Conservation (phyloP, 2,329 filamentous ascomycete genomes). For the Chaetomium globosum region DNA sequence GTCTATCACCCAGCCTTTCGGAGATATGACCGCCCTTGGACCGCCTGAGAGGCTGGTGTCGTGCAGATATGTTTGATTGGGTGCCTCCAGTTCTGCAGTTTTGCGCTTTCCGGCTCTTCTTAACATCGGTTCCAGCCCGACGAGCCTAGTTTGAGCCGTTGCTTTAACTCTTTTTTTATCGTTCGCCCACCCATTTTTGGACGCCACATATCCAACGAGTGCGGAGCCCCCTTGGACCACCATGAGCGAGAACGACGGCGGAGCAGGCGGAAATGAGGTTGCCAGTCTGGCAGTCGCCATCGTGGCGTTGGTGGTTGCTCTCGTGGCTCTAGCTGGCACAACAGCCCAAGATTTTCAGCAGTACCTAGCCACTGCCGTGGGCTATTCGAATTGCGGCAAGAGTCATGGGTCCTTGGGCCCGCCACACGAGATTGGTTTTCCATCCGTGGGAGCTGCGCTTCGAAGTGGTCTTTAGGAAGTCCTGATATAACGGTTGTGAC, state of each 20-base stretch:
- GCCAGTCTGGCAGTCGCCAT: background rate
- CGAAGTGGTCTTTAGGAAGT: background rate
- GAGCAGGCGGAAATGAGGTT: background rate
- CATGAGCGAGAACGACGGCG: background rate
- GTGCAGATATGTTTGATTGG: too few relatives aligned
- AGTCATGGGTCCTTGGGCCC: background rate
- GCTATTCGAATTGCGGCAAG: background rate
- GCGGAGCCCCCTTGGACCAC: background rate
- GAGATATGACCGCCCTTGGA: too few relatives aligned
- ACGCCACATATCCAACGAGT: background rate
- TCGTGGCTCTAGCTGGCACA: background rate
- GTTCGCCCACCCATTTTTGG: background rate
- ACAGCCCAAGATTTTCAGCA: background rate
- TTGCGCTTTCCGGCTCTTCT: too few relatives aligned
- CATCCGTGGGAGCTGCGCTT: background rate
- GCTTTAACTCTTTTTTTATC: background rate
- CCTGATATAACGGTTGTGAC: background rate
- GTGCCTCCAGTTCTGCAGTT: too few relatives aligned
- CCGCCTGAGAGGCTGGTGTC: too few relatives aligned
- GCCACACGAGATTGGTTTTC: background rate
- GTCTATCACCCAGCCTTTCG: too few relatives aligned
- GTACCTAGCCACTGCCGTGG: background rate
- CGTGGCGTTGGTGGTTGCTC: background rate
- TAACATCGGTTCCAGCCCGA: too few relatives aligned
- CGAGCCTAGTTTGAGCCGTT: background rate